A percentile compares a stretch with the other conserved stretches of the same genome.
phyloP scores from a whole-genome alignment of 331 rosid species.

The Pyracantha coccinea region DNA sequence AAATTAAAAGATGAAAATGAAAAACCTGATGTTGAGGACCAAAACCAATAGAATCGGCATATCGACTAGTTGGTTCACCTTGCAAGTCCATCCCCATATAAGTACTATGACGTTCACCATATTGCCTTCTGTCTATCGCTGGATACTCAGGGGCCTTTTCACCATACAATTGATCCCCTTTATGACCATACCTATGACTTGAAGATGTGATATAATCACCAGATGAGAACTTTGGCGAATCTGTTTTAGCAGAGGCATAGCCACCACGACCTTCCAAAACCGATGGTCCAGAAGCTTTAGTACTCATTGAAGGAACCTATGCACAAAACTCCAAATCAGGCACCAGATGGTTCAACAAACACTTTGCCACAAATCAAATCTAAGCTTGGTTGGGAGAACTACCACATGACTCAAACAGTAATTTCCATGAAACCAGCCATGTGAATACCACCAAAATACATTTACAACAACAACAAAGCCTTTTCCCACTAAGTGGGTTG shows the following conservation, averaged over 20 bases:
- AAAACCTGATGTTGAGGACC: slow-evolving; percentile 80
- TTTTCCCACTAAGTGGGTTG: no score
- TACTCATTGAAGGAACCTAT: slow-evolving; percentile 54
- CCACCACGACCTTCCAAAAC: slow-evolving; percentile 75
- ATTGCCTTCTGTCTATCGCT: slow-evolving; percentile 76
- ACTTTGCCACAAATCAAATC: not conserved
- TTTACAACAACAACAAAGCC: no score
- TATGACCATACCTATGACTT: slow-evolving; percentile 73
- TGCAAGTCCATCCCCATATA: slow-evolving; percentile 72
- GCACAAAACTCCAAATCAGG: not conserved
- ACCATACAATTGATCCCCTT: slow-evolving; percentile 63
- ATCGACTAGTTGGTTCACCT: slow-evolving; percentile 65
- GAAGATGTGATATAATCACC: slow-evolving; percentile 74
- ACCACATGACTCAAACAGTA: not conserved
- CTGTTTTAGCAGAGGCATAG: slow-evolving; percentile 59
- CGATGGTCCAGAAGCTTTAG: slow-evolving; percentile 64
- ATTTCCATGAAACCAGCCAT: not conserved
- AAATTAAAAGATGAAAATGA: slow-evolving; percentile 4
- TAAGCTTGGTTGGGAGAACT: not conserved
- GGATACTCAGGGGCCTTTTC: slow-evolving; percentile 82
- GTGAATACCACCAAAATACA: not conserved
- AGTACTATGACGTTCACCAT: slow-evolving; percentile 72
- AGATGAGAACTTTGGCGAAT: slow-evolving; percentile 78
- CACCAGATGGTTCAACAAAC: not conserved
- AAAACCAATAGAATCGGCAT: slow-evolving; percentile 66